Base-by-base conservation (phyloP, 805 yeast species). In the Isabelozyma rhagii region DNA sequence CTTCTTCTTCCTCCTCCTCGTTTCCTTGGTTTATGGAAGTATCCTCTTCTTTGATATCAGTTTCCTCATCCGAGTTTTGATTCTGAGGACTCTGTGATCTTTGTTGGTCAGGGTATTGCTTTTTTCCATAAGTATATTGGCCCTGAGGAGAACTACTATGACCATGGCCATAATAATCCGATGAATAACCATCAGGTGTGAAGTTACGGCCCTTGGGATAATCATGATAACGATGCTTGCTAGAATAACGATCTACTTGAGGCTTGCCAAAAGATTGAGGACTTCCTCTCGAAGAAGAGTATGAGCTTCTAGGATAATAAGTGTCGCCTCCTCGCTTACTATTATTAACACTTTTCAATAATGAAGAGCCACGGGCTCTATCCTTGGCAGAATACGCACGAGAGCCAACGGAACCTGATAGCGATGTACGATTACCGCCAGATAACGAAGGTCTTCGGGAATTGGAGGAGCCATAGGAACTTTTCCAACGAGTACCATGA, bases 1-100 rank as follows among this genome's bases (percentile, higher is more conserved):
- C 60, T 39, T 52, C 58, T 79, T 80, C 46, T 66, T 72, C 38
- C 80, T 68, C 42, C 82, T 80, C 62, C 75, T 82, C 53, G 10
- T 50, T 51, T 11, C 46, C 47, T 44, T 25, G 17, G 9, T 36
- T 18, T 40, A 7, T 34, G 21, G 45, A 27, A 27, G 17, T 44
- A 44, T 39, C 47, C 8, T 39, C 42, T 38, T 18, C 39, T 27
- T 31, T 28, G 28, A 28, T 10, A 29, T 10, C 43, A 11, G 10
- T 21, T 39, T 39, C 51, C 36, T 48, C 51, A 25, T 47, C 45
- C 11, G 45, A 44, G 11, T 44, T 27, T 40, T 44, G 41, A 14
- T 38, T 34, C 5, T 42, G 43, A 21, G 34, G 18, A 21, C 29
- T 36, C 21, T 29, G n/a, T 41, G 31, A 39, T 50, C 47, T 3